A percentile compares a stretch with the other conserved stretches of the same genome.
These are phyloP conservation scores for Epipyxis sp. DNA, from an alignment of 108 stramenopile genomes.

Conservation along the genomic window DNA sequence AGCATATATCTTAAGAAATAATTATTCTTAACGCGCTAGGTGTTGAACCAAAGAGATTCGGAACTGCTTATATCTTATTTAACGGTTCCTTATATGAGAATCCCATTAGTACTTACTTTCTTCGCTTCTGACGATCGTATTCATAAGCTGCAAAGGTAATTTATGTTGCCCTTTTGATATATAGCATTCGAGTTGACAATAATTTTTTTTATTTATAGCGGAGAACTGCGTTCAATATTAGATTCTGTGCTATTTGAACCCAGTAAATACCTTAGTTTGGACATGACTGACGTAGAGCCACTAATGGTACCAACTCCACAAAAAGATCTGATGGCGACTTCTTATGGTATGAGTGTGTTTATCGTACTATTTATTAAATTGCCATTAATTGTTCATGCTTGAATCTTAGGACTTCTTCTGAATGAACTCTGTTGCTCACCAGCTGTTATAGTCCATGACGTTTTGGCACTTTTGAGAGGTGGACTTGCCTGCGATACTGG, in stretches of 20 bases:
- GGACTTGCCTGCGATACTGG: constrained; percentile 38
- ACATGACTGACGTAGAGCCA: constrained; percentile 37
- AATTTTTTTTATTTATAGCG: too few species aligned
- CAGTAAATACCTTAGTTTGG: constrained; percentile 12
- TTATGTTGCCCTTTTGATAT: too few species aligned
- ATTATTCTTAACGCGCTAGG: too few species aligned
- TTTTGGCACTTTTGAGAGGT: constrained; percentile 15
- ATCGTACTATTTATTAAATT: too few species aligned
- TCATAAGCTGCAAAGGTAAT: constrained; percentile 31
- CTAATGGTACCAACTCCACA: constrained; percentile 36
- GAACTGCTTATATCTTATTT: constrained; percentile 28
- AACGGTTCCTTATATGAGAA: constrained; percentile 23
- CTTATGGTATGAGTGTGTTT: constrained; percentile 38
- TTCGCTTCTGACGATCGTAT: constrained; percentile 27
- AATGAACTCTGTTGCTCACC: constrained; percentile 35
- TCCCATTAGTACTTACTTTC: constrained; percentile 15
- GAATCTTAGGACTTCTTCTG: too few species aligned
- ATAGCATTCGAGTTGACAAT: too few species aligned
- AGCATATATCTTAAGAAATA: too few species aligned
- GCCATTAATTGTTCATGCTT: too few species aligned
- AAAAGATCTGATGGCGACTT: constrained; percentile 36
- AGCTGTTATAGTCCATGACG: not conserved
- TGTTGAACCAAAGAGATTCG: not conserved
- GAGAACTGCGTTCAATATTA: constrained; percentile 2
- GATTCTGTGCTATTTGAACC: constrained; percentile 26